Evolutionary conservation across 192 early-diverging fungal species (phyloP).

Genomic region (Coemansia sp.): DNA sequence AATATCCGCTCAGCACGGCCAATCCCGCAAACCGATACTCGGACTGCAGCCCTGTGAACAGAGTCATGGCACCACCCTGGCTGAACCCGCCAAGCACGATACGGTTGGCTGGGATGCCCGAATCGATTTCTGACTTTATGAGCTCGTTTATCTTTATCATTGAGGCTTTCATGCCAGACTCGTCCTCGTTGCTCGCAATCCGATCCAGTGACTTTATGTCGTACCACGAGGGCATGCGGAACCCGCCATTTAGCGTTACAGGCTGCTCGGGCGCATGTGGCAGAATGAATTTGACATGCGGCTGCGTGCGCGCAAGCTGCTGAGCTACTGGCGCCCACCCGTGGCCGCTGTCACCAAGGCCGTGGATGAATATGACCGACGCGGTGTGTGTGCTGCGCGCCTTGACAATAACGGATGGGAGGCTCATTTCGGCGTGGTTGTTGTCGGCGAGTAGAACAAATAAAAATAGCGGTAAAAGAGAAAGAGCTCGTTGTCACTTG

Average conservation of each 20-base stretch:
- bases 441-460: not conserved
- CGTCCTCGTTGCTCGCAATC: slow-evolving; percentile 62
- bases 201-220: slow-evolving; percentile 63
- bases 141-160: slow-evolving; percentile 58
- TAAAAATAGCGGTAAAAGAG: not conserved
- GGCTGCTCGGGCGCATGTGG: slow-evolving; percentile 75
- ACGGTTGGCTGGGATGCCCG: slow-evolving; percentile 71
- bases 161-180: slow-evolving; percentile 64
- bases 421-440: slow-evolving; percentile 11
- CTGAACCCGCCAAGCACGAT: slow-evolving; percentile 96
- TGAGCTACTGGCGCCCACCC: slow-evolving; percentile 53
- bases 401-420: slow-evolving; percentile 44
- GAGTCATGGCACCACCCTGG: slow-evolving; percentile 78
- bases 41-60: slow-evolving; percentile 69
- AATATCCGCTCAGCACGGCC: slow-evolving; percentile 74
- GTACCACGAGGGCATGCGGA: slow-evolving; percentile 89
- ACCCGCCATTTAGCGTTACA: slow-evolving; percentile 78
- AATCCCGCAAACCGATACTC: slow-evolving; percentile 69
- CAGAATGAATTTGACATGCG: slow-evolving; percentile 87
- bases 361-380: slow-evolving; percentile 80
- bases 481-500: no score
- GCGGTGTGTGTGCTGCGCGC: slow-evolving; percentile 65
- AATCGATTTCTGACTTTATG: slow-evolving; percentile 71
- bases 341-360: slow-evolving; percentile 68
- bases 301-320: slow-evolving; percentile 47